These are phyloP conservation scores for Sporothrix protearum DNA, from an alignment of 2,329 filamentous ascomycete genomes.

Conservation along the genomic window DNA sequence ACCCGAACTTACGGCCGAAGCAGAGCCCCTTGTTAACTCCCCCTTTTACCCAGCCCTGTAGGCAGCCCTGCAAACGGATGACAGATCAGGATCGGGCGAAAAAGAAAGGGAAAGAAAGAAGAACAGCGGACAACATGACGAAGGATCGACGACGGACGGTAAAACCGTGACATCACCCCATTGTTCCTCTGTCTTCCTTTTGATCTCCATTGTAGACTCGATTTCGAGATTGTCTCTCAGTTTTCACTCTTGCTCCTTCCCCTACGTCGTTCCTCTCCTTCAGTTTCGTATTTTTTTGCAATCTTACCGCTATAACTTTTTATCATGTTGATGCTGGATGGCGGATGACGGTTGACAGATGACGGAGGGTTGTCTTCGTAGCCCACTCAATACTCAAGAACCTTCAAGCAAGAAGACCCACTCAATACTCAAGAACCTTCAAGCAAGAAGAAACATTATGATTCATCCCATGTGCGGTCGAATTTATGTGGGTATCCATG, in stretches of 20 bases:
- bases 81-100: neutral
- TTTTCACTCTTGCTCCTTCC: neutral
- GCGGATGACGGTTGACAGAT: neutral
- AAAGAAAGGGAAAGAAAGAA: neutral
- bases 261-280: neutral
- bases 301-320: too few relatives aligned
- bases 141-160: neutral
- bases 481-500: neutral
- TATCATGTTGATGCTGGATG: neutral
- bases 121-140: neutral
- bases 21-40: neutral
- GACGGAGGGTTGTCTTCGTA: neutral
- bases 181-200: neutral
- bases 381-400: too few relatives aligned
- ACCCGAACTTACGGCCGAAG: constrained; percentile 14
- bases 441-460: too few relatives aligned
- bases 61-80: neutral
- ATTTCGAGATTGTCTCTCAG: neutral
- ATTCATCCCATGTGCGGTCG: neutral
- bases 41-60: neutral
- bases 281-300: neutral
- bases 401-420: too few relatives aligned
- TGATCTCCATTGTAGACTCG: neutral
- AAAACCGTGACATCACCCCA: neutral
- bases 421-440: too few relatives aligned